Evolutionary conservation across 176 grass and related monocot genomes (phyloP).

Genomic region (Dactylis glomerata): DNA sequence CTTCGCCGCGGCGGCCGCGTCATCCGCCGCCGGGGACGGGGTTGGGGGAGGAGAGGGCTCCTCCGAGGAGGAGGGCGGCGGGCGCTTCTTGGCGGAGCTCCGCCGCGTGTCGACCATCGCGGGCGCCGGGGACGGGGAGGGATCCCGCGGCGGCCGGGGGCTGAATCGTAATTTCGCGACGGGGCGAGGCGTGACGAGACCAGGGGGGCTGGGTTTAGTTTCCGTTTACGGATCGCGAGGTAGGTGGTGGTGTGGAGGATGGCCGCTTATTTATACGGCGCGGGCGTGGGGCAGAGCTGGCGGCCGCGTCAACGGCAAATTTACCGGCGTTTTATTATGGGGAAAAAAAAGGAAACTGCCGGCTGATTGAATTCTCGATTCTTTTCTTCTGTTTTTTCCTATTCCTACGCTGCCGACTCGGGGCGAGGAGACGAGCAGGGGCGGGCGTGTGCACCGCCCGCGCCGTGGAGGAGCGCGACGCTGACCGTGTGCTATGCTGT

Average conservation of each 20-base stretch:
- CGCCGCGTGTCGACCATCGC: conserved; percentile 81
- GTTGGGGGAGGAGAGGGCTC: not conserved
- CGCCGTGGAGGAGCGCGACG: not conserved
- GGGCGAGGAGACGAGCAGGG: too few species aligned
- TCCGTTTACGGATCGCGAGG: conserved; percentile 31
- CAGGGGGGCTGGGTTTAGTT: not conserved
- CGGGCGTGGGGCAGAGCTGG: not conserved
- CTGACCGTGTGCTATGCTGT: not conserved
- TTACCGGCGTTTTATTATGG: not conserved
- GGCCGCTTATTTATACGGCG: conserved; percentile 16
- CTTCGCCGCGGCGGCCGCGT: too few species aligned
- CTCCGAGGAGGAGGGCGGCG: not conserved
- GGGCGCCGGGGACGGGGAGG: not conserved
- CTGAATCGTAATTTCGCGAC: conserved; percentile 21
- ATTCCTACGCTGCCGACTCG: not conserved
- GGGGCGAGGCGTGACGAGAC: not conserved
- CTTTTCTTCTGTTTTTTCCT: not conserved
- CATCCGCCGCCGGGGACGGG: not conserved
- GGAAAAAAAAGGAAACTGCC: not conserved
- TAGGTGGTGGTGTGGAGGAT: not conserved
- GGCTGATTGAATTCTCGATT: not conserved
- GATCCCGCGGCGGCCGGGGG: conserved; percentile 30
- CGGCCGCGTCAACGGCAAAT: not conserved
- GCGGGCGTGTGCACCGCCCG: too few species aligned
- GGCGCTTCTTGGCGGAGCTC: conserved; percentile 38